Evolutionary conservation across 805 yeast species (phyloP).

Genomic region (Hanseniaspora nectarophila): DNA sequence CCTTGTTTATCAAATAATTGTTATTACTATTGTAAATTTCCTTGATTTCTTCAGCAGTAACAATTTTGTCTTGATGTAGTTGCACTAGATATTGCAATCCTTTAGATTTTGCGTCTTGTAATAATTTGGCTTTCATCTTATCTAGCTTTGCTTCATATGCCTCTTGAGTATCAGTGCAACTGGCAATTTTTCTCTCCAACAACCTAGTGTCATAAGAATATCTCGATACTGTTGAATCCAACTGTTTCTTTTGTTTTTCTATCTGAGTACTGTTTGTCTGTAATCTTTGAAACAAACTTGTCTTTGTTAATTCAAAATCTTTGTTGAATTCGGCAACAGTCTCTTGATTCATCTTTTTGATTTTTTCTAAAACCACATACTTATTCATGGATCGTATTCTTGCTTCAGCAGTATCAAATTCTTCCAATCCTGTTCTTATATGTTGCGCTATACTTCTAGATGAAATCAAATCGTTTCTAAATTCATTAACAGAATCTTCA

Average conservation of each 20-base stretch:
- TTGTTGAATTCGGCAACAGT: slow-evolving; percentile 20
- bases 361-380: slow-evolving; percentile 17
- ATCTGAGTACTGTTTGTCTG: slow-evolving; percentile 10
- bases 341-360: slow-evolving; percentile 19
- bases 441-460: neutral
- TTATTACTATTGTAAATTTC: neutral
- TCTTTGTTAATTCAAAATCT: slow-evolving; percentile 28
- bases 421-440: neutral
- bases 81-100: slow-evolving; percentile 11
- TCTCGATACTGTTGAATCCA: slow-evolving; percentile 46
- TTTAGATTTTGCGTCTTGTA: neutral
- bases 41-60: slow-evolving; percentile 10
- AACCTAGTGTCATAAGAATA: slow-evolving; percentile 55
- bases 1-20: slow-evolving; percentile 1
- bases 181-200: slow-evolving; percentile 48
- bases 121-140: slow-evolving; percentile 13
- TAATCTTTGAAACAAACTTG: slow-evolving; percentile 25
- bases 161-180: slow-evolving; percentile 50
- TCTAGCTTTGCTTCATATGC: slow-evolving; percentile 30
- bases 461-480: neutral
- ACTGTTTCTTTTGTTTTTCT: slow-evolving; percentile 28
- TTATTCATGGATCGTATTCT: neutral
- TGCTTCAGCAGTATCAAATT: neutral
- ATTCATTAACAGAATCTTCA: slow-evolving; percentile 4
- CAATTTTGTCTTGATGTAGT: neutral